Percentiles rank a stretch among this genome's conserved stretches.
phyloP scores from a whole-genome alignment of 116 monocot species.

The Posidonia oceanica region DNA sequence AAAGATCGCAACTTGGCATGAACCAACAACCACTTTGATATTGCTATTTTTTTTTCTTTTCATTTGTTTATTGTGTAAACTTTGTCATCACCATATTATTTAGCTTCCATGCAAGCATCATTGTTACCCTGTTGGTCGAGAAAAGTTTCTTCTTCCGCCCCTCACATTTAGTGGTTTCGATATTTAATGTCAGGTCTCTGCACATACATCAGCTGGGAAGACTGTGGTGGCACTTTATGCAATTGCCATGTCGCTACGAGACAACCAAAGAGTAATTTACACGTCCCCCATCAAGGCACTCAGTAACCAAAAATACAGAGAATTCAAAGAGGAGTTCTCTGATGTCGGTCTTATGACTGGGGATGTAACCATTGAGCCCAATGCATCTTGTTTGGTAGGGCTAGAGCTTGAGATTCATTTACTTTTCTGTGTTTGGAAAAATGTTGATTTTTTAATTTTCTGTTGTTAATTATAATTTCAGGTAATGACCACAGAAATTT shows the following conservation, averaged over 20 bases:
- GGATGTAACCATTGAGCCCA: slow-evolving; percentile 92
- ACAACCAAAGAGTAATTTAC: slow-evolving; percentile 88
- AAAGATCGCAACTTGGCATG: no score
- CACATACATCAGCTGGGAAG: slow-evolving; percentile 97
- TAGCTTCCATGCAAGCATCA: no score
- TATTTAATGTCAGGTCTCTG: slow-evolving; percentile 51
- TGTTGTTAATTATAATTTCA: slow-evolving; percentile 13
- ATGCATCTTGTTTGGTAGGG: slow-evolving; percentile 87
- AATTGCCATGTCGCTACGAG: slow-evolving; percentile 79
- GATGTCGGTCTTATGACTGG: slow-evolving; percentile 98
- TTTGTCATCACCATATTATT: no score
- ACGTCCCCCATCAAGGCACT: slow-evolving; percentile 98
- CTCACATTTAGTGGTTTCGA: no score
- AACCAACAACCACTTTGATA: no score
- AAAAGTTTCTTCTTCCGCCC: no score
- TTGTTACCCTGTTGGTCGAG: no score
- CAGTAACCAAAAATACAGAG: slow-evolving; percentile 96
- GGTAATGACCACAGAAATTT: slow-evolving; percentile 99
- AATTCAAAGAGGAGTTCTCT: slow-evolving; percentile 92
- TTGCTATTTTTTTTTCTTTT: no score
- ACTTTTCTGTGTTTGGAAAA: background rate
- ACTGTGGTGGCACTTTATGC: slow-evolving; percentile 92
- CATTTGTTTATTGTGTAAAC: no score
- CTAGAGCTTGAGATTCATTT: background rate
- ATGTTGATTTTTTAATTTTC: background rate